Base-by-base conservation (phyloP, 1,284 basidiomycete species). In the Cutaneotrichosporon curvatum region DNA sequence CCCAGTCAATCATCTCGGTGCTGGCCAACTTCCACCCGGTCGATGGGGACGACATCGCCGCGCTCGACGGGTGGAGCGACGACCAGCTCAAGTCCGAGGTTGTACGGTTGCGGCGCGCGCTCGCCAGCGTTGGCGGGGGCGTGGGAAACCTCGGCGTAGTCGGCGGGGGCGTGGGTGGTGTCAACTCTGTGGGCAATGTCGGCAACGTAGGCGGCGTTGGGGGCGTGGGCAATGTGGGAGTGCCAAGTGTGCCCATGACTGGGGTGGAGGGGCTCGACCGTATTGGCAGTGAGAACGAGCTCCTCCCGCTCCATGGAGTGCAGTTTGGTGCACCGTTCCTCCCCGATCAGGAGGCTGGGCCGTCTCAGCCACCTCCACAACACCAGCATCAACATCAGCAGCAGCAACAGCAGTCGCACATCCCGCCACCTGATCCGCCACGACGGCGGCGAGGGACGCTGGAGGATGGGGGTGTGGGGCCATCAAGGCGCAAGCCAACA, bases 11-110 rank as follows among this genome's bases (percentile, higher is more conserved):
- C 37, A 45, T 54, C 19, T 37, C 43, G 7, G 52, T 48, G 18
- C 46, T 54, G 19, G 48, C 48, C 19, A 38, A 50, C 40, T 46
- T 54, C 14, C 46, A 50, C 28, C 48, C 31, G 12, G 35, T 37
- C 16, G 38, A 28, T 7, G 25, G 11, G 19, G 51, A 47, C 15
- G 49, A 50, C 30, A n/a, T 46, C n/a, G 39, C 48, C 2, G 14
- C 36, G 1, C 54, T 59, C 25, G 52, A 54, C 34, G 52, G 52
- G 14, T 63, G 62, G 62, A 50, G 54, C 11, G 32, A 40, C 4
- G 60, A 58, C 18, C 56, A 60, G 35, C 53, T 63, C 8, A 58
- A 58, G 40, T 47, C 48, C 12, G 61, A 63, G 40, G 56, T 63
- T n/a, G 30, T 63, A 11, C 52, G 55, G 12, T 48, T 63, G 7